Evolutionary conservation across 2,329 filamentous ascomycete species (phyloP).

Genomic region (Paracoccidioides lutzii): DNA sequence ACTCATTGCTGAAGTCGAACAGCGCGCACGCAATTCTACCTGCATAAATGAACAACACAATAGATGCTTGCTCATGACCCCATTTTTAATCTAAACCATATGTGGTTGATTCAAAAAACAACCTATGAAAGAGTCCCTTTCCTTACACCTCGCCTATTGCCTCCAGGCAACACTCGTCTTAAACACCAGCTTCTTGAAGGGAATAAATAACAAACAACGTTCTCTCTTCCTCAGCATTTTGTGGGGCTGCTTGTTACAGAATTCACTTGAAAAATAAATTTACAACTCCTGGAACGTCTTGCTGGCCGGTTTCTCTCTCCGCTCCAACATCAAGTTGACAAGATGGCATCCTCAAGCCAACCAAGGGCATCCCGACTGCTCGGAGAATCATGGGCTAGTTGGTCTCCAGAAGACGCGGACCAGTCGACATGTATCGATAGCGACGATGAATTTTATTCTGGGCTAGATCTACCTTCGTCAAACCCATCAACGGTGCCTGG

Average conservation of each 20-base stretch:
- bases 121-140: background rate
- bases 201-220: background rate
- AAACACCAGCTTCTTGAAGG: too few species aligned
- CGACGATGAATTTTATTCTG: background rate
- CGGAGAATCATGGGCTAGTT: slow-evolving; percentile 4
- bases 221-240: background rate
- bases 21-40: too few species aligned
- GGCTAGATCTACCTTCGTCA: slow-evolving; percentile 1
- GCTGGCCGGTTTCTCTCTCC: background rate
- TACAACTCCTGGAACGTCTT: background rate
- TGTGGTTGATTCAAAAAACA: background rate
- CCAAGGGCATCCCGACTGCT: background rate
- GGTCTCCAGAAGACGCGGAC: slow-evolving; percentile 4
- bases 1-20: too few species aligned
- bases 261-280: background rate
- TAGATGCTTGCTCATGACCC: background rate
- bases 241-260: background rate
- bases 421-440: background rate
- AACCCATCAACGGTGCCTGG: background rate
- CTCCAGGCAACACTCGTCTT: background rate
- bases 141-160: background rate
- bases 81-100: background rate
- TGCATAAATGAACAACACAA: background rate
- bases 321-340: background rate
- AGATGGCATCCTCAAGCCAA: background rate